Evolutionary conservation across 441 rosid species (phyloP).

Genomic region (Macaranga tanarius): DNA sequence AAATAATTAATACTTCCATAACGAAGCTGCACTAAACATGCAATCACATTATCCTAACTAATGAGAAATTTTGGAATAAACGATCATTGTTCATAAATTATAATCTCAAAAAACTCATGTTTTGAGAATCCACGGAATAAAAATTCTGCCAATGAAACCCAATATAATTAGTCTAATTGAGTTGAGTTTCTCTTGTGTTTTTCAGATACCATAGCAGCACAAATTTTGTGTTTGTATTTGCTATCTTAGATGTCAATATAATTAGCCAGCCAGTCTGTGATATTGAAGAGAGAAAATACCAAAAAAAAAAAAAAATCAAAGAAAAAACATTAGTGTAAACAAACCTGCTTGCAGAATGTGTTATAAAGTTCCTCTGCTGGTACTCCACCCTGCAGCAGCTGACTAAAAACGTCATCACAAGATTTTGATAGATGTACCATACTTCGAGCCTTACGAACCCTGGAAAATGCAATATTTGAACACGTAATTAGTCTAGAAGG

Average conservation of each 20-base stretch:
- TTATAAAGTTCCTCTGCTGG: conserved; percentile 73
- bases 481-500: background rate
- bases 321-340: conserved; percentile 13
- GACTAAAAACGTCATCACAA: conserved; percentile 77
- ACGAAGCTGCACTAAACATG: background rate
- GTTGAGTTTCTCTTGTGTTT: conserved; percentile 3
- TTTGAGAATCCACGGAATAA: background rate
- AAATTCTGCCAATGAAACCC: conserved; percentile 9
- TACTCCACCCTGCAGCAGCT: conserved; percentile 75
- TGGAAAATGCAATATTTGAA: conserved; percentile 33
- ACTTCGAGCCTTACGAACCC: conserved; percentile 70
- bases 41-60: conserved; percentile 3
- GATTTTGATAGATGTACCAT: conserved; percentile 65
- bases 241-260: conserved; percentile 1
- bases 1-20: conserved; percentile 7
- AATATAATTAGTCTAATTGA: background rate
- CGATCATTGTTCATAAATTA: background rate
- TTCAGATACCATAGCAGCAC: background rate
- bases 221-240: background rate
- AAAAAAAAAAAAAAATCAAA: background rate
- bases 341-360: conserved; percentile 87
- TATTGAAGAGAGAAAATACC: background rate
- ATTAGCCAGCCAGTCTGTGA: conserved; percentile 8
- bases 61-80: background rate
- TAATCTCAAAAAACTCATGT: background rate